Conservation (phyloP, 1,284 basidiomycete genomes). For the Puccinia novopanici region DNA sequence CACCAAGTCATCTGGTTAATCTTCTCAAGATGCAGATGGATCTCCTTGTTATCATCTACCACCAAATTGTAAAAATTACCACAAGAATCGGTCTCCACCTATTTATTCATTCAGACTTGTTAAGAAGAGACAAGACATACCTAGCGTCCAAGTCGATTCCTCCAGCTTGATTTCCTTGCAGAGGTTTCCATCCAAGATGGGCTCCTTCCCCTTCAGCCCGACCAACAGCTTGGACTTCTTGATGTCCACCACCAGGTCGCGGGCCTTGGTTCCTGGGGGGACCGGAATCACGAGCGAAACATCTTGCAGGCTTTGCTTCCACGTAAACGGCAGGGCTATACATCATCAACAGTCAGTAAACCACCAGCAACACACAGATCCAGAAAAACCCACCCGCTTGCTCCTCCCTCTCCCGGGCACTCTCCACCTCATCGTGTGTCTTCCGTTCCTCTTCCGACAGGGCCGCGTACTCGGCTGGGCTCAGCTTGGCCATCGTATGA, state of each 20-base stretch:
- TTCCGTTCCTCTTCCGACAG: conserved; percentile 76
- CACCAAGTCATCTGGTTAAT: conserved; percentile 88
- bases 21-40: conserved; percentile 83
- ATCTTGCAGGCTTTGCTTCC: conserved; percentile 86
- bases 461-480: conserved; percentile 66
- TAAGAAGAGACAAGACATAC: conserved; percentile 66
- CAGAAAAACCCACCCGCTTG: conserved; percentile 71
- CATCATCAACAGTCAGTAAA: neutral
- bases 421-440: conserved; percentile 69
- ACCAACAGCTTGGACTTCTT: conserved; percentile 80
- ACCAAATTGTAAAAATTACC: too few relatives aligned
- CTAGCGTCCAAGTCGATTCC: conserved; percentile 94
- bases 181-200: conserved; percentile 84
- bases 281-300: conserved; percentile 81
- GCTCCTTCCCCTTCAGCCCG: conserved; percentile 79
- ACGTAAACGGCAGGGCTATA: conserved; percentile 76
- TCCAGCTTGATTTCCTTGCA: conserved; percentile 92
- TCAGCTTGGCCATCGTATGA: conserved; percentile 49
- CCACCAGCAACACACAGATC: neutral
- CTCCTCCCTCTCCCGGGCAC: conserved; percentile 72
- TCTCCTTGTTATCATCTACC: conserved; percentile 75
- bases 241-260: conserved; percentile 74
- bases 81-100: too few relatives aligned
- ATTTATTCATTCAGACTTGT: too few relatives aligned
- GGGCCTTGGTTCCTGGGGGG: conserved; percentile 79